Evolutionary conservation across 352 stramenopile genomes (phyloP).

Genomic region (Phytophthora rubi): DNA sequence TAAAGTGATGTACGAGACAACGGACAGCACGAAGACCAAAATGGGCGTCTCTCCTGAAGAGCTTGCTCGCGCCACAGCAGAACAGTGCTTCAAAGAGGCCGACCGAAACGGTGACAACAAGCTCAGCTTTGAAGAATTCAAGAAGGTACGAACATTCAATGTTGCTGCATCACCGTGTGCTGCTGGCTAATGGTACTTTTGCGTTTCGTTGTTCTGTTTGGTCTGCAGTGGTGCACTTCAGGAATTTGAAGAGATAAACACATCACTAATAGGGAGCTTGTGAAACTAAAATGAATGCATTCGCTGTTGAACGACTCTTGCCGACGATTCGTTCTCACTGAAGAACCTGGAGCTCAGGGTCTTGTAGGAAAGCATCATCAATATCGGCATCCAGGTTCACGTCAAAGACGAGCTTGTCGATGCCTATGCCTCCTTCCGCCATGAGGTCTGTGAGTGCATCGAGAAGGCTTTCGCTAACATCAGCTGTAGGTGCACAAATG

Average conservation of each 20-base stretch:
- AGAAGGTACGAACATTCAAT: conserved; percentile 64
- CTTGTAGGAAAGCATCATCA: conserved; percentile 29
- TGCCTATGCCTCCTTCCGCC: conserved; percentile 46
- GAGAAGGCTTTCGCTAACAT: conserved; percentile 50
- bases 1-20: conserved; percentile 91
- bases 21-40: conserved; percentile 73
- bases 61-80: conserved; percentile 78
- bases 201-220: conserved; percentile 8
- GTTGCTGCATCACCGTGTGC: conserved; percentile 3
- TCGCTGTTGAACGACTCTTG: conserved; percentile 10
- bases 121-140: conserved; percentile 91
- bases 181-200: conserved; percentile 17
- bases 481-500: conserved; percentile 29
- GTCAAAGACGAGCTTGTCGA: conserved; percentile 46
- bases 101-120: conserved; percentile 87
- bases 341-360: conserved; percentile 24
- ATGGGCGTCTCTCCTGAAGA: conserved; percentile 81
- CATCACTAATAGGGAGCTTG: conserved; percentile 11
- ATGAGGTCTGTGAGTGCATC: conserved; percentile 51
- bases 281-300: conserved; percentile 36
- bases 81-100: conserved; percentile 86
- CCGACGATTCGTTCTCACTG: conserved; percentile 8
- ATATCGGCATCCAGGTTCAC: conserved; percentile 37
- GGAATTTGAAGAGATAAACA: conserved; percentile 32
- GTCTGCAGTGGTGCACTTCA: conserved; percentile 48